Evolutionary conservation across 805 yeast genomes (phyloP).

Genomic region (Candida pseudofarinosa): DNA sequence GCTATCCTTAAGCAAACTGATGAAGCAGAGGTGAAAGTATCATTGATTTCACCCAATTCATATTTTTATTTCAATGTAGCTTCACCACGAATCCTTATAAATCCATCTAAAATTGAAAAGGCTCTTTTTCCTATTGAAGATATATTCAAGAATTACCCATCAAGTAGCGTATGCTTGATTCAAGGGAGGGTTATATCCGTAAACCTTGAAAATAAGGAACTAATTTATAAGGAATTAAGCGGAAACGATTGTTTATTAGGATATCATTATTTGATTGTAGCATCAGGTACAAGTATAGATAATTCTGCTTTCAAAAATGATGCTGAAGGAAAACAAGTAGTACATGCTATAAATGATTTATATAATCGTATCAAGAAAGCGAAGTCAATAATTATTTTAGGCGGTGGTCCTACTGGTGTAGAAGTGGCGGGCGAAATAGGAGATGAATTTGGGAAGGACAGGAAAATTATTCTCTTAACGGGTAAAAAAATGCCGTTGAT

Average conservation of each 20-base stretch:
- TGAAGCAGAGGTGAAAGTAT: constrained; percentile 12
- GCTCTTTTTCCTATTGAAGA: constrained; percentile 15
- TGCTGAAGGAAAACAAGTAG: constrained; percentile 10
- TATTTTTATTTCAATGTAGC: constrained; percentile 20
- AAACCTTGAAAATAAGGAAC: constrained; percentile 17
- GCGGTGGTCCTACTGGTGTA: constrained; percentile 35
- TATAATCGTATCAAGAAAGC: constrained; percentile 15
- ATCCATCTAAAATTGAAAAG: constrained; percentile 15
- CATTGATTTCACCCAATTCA: constrained; percentile 21
- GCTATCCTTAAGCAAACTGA: constrained; percentile 6
- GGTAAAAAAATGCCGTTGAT: constrained; percentile 16
- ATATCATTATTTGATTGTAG: constrained; percentile 32
- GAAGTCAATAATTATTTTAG: constrained; percentile 29
- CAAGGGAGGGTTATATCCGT: constrained; percentile 22
- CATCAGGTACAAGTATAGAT: constrained; percentile 24
- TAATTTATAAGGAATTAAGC: neutral
- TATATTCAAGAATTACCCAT: constrained; percentile 8
- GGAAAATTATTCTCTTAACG: constrained; percentile 21
- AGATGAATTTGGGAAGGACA: constrained; percentile 7
- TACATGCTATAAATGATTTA: constrained; percentile 13
- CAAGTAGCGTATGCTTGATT: constrained; percentile 12
- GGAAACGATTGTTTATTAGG: constrained; percentile 1
- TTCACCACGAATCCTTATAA: constrained; percentile 28
- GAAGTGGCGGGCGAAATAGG: constrained; percentile 36
- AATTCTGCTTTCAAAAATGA: constrained; percentile 22